phyloP scores from a whole-genome alignment of 2,329 filamentous ascomycete genomes.

The Aureobasidium sp. region DNA sequence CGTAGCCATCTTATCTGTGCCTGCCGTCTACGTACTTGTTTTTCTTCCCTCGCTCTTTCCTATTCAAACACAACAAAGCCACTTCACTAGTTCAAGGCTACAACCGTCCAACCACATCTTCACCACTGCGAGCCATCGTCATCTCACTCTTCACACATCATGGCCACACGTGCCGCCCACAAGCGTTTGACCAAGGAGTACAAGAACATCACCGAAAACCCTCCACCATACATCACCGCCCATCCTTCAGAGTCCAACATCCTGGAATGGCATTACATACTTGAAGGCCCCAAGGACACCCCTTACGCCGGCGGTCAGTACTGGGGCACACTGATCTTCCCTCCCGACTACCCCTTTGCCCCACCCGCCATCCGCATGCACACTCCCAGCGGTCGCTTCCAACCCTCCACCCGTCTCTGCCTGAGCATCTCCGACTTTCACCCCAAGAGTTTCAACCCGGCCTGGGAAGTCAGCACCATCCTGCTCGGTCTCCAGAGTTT shows the following conservation, averaged over 20 bases:
- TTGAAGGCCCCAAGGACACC: constrained; percentile 88
- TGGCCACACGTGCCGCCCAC: constrained; percentile 35
- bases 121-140: not conserved
- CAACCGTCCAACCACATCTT: not conserved
- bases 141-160: constrained; percentile 18
- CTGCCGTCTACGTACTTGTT: too few species aligned
- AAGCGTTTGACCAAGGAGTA: constrained; percentile 35
- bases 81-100: too few species aligned
- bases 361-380: constrained; percentile 98
- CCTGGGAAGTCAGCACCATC: constrained; percentile 97
- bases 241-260: constrained; percentile 31
- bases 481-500: constrained; percentile 89
- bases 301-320: constrained; percentile 94
- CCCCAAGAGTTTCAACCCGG: constrained; percentile 94
- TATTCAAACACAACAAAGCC: too few species aligned
- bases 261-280: constrained; percentile 49
- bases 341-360: constrained; percentile 92
- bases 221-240: constrained; percentile 29
- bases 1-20: too few species aligned
- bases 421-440: constrained; percentile 97
- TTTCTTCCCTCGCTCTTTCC: too few species aligned
- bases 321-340: constrained; percentile 95
- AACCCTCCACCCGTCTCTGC: constrained; percentile 84
- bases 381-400: constrained; percentile 91
- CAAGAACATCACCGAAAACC: constrained; percentile 30